Evolutionary conservation across 2,329 filamentous ascomycete genomes (phyloP), one percentile per base, ranked within the genome.

Genomic region (Coniochaeta prunicola): DNA sequence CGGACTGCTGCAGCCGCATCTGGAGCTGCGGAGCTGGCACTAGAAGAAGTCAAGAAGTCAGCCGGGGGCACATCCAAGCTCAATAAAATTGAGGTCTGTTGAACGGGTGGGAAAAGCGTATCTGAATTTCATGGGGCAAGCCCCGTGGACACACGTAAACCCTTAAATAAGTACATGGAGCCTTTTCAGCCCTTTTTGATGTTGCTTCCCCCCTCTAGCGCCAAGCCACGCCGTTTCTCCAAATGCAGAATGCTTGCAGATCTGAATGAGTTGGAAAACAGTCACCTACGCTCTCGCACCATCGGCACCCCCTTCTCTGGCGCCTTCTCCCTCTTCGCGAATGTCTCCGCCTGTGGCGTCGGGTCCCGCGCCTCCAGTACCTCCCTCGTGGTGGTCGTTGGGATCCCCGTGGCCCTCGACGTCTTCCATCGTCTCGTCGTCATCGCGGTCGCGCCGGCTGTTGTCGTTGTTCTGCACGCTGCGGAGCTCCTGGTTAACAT

Each of bases 211-310:
- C 5, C 21, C 33, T 19, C 50, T 34, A 55, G 33, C 30, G 53
- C 53, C 53, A 34, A 30, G 30, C 45, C 45, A 30, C 45, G 24
- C 45, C 45, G 42, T 4, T 28, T 17, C 45, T 12, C 45, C 21
- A 50, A 50, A 50, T 50, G 45, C 45, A 50, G 24, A 30, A 55
- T 33, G 33, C 30, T 24, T 31, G 53, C 53, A n/a, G 30, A 59
- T 64, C 58, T 65, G 68, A 69, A 66, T 64, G 66, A 67, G 63
- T 63, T 65, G 64, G 64, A 30, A 64, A 67, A 62, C 73, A 76
- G 72, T 75, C 73, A 99, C 96, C 93, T 97, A 99, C 94, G 93
- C 94, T 97, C 94, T 87, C 77, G 91, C 96, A 70, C 96, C 94
- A 76, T 97, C 94, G 67, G 91, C 91, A 71, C 96, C 94, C 61